Conservation (phyloP, 495 filamentous ascomycete genomes). For the Talaromyces borbonicus region DNA sequence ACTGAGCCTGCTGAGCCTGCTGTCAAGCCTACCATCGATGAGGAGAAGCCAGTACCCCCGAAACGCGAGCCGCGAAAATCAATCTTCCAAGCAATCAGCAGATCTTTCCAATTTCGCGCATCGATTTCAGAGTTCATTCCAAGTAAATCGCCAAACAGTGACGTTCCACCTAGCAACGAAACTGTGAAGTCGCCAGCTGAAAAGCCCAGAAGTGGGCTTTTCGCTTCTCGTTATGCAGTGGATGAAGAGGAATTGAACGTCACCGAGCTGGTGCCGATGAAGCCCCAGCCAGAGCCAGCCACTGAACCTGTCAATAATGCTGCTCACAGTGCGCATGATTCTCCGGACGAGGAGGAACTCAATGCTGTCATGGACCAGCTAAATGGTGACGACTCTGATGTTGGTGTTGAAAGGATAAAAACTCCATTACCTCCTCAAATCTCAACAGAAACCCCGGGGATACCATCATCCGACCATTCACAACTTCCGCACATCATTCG, state of each 20-base stretch:
- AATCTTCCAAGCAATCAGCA: conserved; percentile 54
- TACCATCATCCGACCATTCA: conserved; percentile 45
- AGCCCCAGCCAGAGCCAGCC: conserved; percentile 5
- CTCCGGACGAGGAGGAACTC: conserved; percentile 65
- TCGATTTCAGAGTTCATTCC: conserved; percentile 38
- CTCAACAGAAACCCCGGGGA: conserved; percentile 25
- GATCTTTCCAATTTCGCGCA: conserved; percentile 54
- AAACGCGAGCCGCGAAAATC: conserved; percentile 16
- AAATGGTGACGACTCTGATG: conserved; percentile 57
- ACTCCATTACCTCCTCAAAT: conserved; percentile 37
- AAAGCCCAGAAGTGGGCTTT: conserved; percentile 18
- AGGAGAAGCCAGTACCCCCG: conserved; percentile 14
- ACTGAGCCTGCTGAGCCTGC: background rate
- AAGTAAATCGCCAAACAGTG: conserved; percentile 8
- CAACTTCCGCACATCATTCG: conserved; percentile 44
- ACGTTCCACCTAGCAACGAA: conserved; percentile 21
- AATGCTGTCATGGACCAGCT: conserved; percentile 80
- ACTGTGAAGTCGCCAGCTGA: conserved; percentile 15
- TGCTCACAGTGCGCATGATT: conserved; percentile 17
- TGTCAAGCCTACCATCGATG: conserved; percentile 14
- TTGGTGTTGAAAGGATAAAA: conserved; percentile 55
- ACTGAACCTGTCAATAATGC: conserved; percentile 12
- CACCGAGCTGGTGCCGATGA: conserved; percentile 8
- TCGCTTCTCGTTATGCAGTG: conserved; percentile 32
- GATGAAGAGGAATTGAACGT: conserved; percentile 13